A percentile compares a stretch with the other conserved stretches of the same genome.
phyloP scores from a whole-genome alignment of 2,329 filamentous ascomycete species.

The Aspergillus latus region DNA sequence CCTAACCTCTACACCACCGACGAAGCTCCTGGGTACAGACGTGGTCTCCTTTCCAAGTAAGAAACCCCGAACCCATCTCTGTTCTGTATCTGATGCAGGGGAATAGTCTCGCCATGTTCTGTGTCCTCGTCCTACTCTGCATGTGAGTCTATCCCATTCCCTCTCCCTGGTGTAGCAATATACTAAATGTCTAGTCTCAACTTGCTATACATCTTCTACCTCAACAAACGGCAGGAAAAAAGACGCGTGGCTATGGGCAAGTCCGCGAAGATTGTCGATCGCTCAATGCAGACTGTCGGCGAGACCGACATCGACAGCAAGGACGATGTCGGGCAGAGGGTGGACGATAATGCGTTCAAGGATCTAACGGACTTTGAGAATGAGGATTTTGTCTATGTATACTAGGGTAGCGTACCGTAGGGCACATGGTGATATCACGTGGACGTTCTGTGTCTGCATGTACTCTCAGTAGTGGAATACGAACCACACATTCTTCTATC shows the following conservation, averaged over 20 bases:
- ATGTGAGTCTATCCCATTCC: slow-evolving; percentile 27
- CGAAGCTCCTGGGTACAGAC: slow-evolving; percentile 58
- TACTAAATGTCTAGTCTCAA: slow-evolving; percentile 28
- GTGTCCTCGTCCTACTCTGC: slow-evolving; percentile 57
- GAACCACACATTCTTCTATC: no score
- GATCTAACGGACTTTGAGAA: slow-evolving; percentile 65
- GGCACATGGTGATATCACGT: background rate
- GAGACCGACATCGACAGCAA: slow-evolving; percentile 29
- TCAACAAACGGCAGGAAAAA: slow-evolving; percentile 58
- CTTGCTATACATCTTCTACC: slow-evolving; percentile 50
- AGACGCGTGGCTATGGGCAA: slow-evolving; percentile 61
- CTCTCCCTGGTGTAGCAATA: background rate
- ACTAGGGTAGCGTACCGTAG: slow-evolving; percentile 26
- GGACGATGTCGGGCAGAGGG: slow-evolving; percentile 28
- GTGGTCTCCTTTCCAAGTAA: slow-evolving; percentile 59
- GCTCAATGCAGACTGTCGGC: slow-evolving; percentile 54
- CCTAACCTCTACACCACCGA: slow-evolving; percentile 63
- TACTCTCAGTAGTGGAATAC: no score
- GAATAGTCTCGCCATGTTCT: slow-evolving; percentile 56
- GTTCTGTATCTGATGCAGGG: background rate
- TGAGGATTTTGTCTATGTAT: slow-evolving; percentile 65
- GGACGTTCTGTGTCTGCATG: no score
- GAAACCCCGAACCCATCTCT: background rate
- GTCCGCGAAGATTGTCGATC: slow-evolving; percentile 57
- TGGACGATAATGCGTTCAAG: slow-evolving; percentile 54